These are phyloP conservation scores for Saussurea involucrata DNA, from an alignment of 129 eudicot species.

Conservation along the genomic window DNA sequence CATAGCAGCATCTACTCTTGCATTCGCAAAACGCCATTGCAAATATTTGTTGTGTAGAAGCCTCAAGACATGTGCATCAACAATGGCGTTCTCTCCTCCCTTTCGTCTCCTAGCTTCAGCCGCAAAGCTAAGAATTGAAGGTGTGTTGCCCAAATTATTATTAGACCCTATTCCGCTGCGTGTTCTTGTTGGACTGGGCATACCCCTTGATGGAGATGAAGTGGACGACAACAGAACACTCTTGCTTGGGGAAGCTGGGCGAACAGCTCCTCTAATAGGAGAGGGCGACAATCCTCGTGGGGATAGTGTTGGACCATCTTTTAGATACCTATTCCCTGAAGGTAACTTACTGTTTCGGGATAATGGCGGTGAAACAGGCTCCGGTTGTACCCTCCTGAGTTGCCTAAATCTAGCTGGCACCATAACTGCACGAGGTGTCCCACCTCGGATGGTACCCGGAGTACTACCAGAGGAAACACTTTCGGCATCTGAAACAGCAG, in stretches of 20 bases:
- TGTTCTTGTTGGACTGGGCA: slow-evolving; percentile 57
- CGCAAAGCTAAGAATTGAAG: slow-evolving; percentile 67
- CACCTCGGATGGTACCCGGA: slow-evolving; percentile 30
- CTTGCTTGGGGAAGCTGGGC: slow-evolving; percentile 66
- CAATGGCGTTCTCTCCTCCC: slow-evolving; percentile 67
- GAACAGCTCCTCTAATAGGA: slow-evolving; percentile 57
- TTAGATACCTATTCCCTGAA: slow-evolving; percentile 32
- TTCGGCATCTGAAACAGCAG: slow-evolving; percentile 46
- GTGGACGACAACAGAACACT: slow-evolving; percentile 21
- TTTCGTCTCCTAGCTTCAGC: slow-evolving; percentile 76
- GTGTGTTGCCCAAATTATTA: slow-evolving; percentile 31
- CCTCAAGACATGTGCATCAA: slow-evolving; percentile 74
- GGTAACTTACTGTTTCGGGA: slow-evolving; percentile 29
- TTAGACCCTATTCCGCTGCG: slow-evolving; percentile 33
- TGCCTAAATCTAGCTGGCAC: slow-evolving; percentile 76
- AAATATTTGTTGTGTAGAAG: slow-evolving; percentile 61
- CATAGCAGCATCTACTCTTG: slow-evolving; percentile 69
- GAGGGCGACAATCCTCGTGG: slow-evolving; percentile 56
- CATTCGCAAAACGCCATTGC: slow-evolving; percentile 92
- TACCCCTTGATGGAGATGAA: slow-evolving; percentile 43
- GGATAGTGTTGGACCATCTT: slow-evolving; percentile 41
- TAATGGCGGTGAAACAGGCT: slow-evolving; percentile 58
- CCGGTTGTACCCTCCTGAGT: slow-evolving; percentile 48
- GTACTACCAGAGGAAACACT: slow-evolving; percentile 64
- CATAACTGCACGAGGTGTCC: slow-evolving; percentile 39